Evolutionary conservation across 352 stramenopile species (phyloP).

Genomic region (Phytophthora hibernalis): DNA sequence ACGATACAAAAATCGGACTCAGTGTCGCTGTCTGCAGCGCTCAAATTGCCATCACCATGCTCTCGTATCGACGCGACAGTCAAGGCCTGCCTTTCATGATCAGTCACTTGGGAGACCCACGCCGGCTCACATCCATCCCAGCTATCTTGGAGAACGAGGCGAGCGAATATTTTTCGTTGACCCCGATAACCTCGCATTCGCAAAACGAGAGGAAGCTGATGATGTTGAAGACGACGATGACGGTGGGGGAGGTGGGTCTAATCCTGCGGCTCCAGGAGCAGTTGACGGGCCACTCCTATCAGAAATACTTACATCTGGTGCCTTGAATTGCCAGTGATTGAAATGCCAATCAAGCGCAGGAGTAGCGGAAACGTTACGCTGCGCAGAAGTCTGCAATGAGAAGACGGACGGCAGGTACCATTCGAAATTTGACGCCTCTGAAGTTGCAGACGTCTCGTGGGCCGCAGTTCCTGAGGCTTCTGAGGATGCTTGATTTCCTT

Average conservation of each 20-base stretch:
- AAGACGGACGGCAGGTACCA: constrained; percentile 84
- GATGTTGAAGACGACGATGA: constrained; percentile 43
- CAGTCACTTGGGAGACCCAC: constrained; percentile 10
- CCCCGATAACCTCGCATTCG: constrained; percentile 28
- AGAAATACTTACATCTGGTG: constrained; percentile 25
- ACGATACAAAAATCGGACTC: constrained; percentile 81
- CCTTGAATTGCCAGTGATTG: constrained; percentile 59
- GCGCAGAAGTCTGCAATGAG: constrained; percentile 66
- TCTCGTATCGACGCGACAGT: constrained; percentile 34
- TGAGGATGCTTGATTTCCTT: constrained; percentile 24
- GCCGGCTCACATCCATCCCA: constrained; percentile 33
- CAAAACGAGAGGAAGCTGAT: constrained; percentile 38
- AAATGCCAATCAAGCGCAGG: constrained; percentile 87
- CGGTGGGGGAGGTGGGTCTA: constrained; percentile 32
- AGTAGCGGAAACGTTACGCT: constrained; percentile 53
- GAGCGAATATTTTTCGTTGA: constrained; percentile 63
- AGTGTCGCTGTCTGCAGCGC: constrained; percentile 26
- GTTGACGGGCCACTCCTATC: constrained; percentile 18
- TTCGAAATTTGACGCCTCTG: constrained; percentile 64
- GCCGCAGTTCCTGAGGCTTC: constrained; percentile 9
- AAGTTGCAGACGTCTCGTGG: constrained; percentile 24
- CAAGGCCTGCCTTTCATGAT: constrained; percentile 23
- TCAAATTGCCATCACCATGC: constrained; percentile 22
- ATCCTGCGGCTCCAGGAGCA: constrained; percentile 14
- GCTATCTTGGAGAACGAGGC: constrained; percentile 68